Evolutionary conservation across 306 rosid genomes (phyloP), one percentile per base, ranked within the genome.

Genomic region (Psophocarpus tetragonolobus): DNA sequence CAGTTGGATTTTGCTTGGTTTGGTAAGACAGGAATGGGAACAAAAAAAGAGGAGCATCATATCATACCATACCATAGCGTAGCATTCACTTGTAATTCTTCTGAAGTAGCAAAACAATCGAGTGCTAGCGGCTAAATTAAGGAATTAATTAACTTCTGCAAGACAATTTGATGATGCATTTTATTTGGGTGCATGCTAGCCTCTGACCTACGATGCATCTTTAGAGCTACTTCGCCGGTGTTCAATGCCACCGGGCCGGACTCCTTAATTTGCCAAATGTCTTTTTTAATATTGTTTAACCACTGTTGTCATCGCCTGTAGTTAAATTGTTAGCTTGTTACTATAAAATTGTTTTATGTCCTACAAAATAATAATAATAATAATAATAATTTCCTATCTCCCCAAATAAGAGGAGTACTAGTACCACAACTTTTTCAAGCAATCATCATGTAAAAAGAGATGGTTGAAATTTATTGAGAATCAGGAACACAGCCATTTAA

Each of bases 1-100:
- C 79, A 79, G 75, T 63, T 75, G 84, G 84, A 56, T 53, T 85
- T 90, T 91, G 93, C 97, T 93, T 91, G 80, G 77, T 84, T 93
- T 91, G 80, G 77, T 84, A 87, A 85, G 45, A 75, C 80, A 90
- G 96, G 78, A 85, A 57, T n/a, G n/a, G n/a, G n/a, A n/a, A n/a
- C n/a, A n/a, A n/a, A n/a, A n/a, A n/a, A n/a, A n/a, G n/a, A n/a
- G n/a, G n/a, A n/a, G n/a, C n/a, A n/a, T n/a, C n/a, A n/a, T n/a
- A n/a, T n/a, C n/a, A n/a, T n/a, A n/a, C n/a, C n/a, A n/a, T 32
- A 60, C 68, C 76, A 53, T 87, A 78, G 88, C 79, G 76, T 84
- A 74, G 65, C 80, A 61, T 83, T 83, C 76, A 78, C 84, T 70
- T 81, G 53, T 80, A 73, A 47, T 45, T 62, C 48, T 33, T 74